Conservation (phyloP, 768 basidiomycete species). For the Wakefieldia striispora region DNA sequence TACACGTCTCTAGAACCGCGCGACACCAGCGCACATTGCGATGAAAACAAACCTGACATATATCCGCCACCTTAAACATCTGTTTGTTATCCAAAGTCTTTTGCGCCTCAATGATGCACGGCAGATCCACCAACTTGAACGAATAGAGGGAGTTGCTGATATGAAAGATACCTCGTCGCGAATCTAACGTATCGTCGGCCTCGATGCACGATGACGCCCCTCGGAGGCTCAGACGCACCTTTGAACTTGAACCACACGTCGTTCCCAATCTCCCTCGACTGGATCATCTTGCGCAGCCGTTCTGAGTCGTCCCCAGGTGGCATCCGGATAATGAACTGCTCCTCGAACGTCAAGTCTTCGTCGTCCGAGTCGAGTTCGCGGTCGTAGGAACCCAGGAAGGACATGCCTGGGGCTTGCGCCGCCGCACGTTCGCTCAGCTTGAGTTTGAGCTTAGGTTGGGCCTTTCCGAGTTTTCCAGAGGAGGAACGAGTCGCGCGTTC, state of each 20-base stretch:
- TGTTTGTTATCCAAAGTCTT: slow-evolving; percentile 96
- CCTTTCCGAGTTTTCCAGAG: slow-evolving; percentile 41
- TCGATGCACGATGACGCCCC: slow-evolving; percentile 1
- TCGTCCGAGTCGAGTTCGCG: slow-evolving; percentile 94
- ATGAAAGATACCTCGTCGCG: slow-evolving; percentile 87
- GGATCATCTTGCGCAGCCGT: slow-evolving; percentile 76
- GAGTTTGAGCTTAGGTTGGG: slow-evolving; percentile 80
- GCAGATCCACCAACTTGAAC: slow-evolving; percentile 94
- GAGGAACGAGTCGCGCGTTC: slow-evolving; percentile 64
- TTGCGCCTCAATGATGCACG: slow-evolving; percentile 91
- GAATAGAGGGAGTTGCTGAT: slow-evolving; percentile 77
- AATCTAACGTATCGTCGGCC: slow-evolving; percentile 53
- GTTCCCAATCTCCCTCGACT: slow-evolving; percentile 69
- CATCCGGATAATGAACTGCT: slow-evolving; percentile 92
- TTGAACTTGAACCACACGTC: slow-evolving; percentile 99
- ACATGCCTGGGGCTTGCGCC: slow-evolving; percentile 79
- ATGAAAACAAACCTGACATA: slow-evolving; percentile 73
- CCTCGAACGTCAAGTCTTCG: slow-evolving; percentile 93
- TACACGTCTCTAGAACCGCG: not conserved
- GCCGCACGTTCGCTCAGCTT: slow-evolving; percentile 84
- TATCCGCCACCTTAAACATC: slow-evolving; percentile 98
- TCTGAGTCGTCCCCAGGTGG: slow-evolving; percentile 83
- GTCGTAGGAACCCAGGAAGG: slow-evolving; percentile 89
- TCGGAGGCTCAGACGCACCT: slow-evolving; percentile 44
- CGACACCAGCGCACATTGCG: slow-evolving; percentile 11